A percentile compares a stretch with the other conserved stretches of the same genome.
These are phyloP conservation scores for Fraxinus cuspidata DNA, from an alignment of 257 asterid species.

Conservation along the genomic window DNA sequence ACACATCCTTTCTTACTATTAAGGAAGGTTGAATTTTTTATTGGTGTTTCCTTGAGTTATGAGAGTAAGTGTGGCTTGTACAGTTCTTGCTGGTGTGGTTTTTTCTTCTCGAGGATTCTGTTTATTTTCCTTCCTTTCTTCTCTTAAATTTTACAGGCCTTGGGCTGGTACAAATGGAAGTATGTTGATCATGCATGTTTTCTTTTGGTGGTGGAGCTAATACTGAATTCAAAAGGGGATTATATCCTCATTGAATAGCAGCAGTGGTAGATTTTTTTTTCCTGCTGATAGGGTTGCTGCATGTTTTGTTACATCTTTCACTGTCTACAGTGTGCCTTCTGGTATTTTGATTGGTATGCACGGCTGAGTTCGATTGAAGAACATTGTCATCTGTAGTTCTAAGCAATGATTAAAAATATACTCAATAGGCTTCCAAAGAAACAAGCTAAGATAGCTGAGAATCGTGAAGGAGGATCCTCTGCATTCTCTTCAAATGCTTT, in stretches of 20 bases:
- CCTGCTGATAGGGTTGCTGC: conserved; percentile 20
- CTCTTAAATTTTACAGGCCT: conserved; percentile 26
- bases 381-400: conserved; percentile 18
- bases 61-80: background rate
- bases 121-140: conserved; percentile 15
- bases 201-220: conserved; percentile 23
- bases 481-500: conserved; percentile 33
- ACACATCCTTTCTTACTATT: background rate
- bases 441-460: conserved; percentile 39
- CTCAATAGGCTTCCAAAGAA: conserved; percentile 47
- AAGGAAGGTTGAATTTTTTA: background rate
- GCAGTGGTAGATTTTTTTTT: background rate
- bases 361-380: conserved; percentile 11
- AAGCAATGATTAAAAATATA: conserved; percentile 46
- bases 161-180: conserved; percentile 9
- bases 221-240: conserved; percentile 13
- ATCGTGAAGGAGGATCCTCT: conserved; percentile 40
- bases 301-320: background rate
- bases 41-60: background rate
- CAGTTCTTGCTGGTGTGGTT: conserved; percentile 7
- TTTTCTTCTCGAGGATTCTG: conserved; percentile 1
- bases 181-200: conserved; percentile 23
- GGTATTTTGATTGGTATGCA: conserved; percentile 8
- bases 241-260: background rate
- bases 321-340: background rate